Base-by-base conservation (phyloP, 495 filamentous ascomycete species). In the Echria macrotheca region DNA sequence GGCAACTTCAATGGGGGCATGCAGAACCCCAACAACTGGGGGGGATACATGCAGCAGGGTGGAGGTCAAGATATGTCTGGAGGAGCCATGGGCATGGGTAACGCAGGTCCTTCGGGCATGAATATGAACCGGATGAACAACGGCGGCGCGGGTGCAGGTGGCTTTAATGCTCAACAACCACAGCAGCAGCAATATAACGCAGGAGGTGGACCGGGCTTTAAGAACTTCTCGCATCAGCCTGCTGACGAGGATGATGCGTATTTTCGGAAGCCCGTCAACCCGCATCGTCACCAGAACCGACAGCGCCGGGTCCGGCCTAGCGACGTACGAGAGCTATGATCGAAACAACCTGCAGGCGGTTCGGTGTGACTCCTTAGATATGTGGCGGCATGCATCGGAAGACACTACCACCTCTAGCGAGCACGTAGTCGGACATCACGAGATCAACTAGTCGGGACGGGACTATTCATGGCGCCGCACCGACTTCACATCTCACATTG, bases 231-330 rank as follows among this genome's bases (percentile, higher is more conserved):
- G 58, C 81, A 93, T 65, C 85, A 93, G 68, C 77, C 83, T n/a
- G 78, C 81, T 44, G 87, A 88, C 48, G 89, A 95, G 53, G 91
- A 95, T 51, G 86, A 87, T 41, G 86, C 93, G 15, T 98, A 98
- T 67, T 93, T 97, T 67, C 83, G 93, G 17, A 91, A 95, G 61
- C 93, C 93, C 1, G 87, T 97, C 44, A 98, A 98, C 61, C 93
- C 90, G 9, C 89, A 96, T 60, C 82, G 93, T 47, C 86, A 94
- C 60, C 85, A 89, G 66, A 84, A 86, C 47, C 73, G 85, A 45
- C 82, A 88, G 50, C 81, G 86, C 51, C 71, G 84, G 53, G 81
- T 85, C 45, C 76, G 93, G 37, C 89, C 89, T 14, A 91, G 86
- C 61, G 94, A 98, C 68, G 96, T 91, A 54, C 75, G 83, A 35